Evolutionary conservation across 108 stramenopile genomes (phyloP).

Genomic region (Pseudonitzschia multiseries): DNA sequence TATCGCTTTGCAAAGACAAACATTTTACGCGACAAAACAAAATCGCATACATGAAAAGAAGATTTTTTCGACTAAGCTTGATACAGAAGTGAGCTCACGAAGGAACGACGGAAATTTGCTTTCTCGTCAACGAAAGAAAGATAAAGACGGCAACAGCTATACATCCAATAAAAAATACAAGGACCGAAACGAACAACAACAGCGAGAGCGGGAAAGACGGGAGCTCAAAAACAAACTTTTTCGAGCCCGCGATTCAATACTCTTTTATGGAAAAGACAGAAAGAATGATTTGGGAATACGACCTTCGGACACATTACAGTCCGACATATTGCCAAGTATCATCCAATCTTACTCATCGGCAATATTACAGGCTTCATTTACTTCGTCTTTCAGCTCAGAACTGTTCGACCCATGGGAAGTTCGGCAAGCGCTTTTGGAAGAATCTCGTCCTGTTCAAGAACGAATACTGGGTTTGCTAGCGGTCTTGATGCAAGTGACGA

Average conservation of each 20-base stretch:
- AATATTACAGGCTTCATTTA: not conserved
- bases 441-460: constrained; percentile 42
- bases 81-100: too few species aligned
- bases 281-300: not conserved
- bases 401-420: constrained; percentile 2
- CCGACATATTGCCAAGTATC: not conserved
- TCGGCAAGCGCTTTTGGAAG: not conserved
- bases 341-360: not conserved
- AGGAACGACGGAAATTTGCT: too few species aligned
- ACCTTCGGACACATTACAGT: not conserved
- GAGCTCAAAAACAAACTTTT: constrained; percentile 2
- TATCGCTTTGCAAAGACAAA: too few species aligned
- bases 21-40: too few species aligned
- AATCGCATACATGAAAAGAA: too few species aligned
- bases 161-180: not conserved
- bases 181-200: not conserved
- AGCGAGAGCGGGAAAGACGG: constrained; percentile 2
- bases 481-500: constrained; percentile 44
- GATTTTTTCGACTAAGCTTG: too few species aligned
- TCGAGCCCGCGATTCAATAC: not conserved
- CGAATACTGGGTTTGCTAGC: constrained; percentile 63
- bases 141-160: not conserved
- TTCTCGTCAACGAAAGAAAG: too few species aligned
- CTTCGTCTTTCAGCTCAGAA: not conserved
- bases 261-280: constrained; percentile 4